Evolutionary conservation across 2,329 filamentous ascomycete species (phyloP).

Genomic region (Neonectria faginata): DNA sequence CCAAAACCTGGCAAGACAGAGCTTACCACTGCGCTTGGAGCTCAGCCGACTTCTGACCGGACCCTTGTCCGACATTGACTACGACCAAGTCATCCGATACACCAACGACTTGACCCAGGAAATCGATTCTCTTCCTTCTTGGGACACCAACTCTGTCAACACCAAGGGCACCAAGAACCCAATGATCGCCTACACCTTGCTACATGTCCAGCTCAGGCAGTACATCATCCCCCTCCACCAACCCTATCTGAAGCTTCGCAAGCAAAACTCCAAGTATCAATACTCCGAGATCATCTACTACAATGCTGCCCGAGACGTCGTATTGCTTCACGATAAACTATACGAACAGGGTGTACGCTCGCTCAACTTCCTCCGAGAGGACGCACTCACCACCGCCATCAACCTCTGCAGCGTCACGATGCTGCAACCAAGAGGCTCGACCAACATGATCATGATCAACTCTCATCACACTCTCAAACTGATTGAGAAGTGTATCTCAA

Average conservation of each 20-base stretch:
- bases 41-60: slow-evolving; percentile 68
- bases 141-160: slow-evolving; percentile 57
- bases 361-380: slow-evolving; percentile 70
- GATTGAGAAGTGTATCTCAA: slow-evolving; percentile 70
- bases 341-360: slow-evolving; percentile 69
- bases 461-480: slow-evolving; percentile 69
- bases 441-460: slow-evolving; percentile 72
- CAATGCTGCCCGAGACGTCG: slow-evolving; percentile 70
- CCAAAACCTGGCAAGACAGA: slow-evolving; percentile 68
- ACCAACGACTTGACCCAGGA: slow-evolving; percentile 71
- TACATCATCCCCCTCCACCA: slow-evolving; percentile 73
- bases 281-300: slow-evolving; percentile 74
- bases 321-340: slow-evolving; percentile 71
- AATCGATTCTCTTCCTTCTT: slow-evolving; percentile 69
- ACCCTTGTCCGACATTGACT: slow-evolving; percentile 66
- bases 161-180: slow-evolving; percentile 62
- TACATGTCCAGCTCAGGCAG: slow-evolving; percentile 71
- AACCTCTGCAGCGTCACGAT: slow-evolving; percentile 72
- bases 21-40: slow-evolving; percentile 67
- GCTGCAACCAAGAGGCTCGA: slow-evolving; percentile 68
- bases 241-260: slow-evolving; percentile 69
- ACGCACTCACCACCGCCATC: slow-evolving; percentile 69
- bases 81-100: slow-evolving; percentile 71
- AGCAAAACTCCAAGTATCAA: slow-evolving; percentile 70
- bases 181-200: slow-evolving; percentile 68